Percentiles rank a stretch among this genome's conserved stretches.
phyloP scores from a whole-genome alignment of 305 asterid genomes.

The Solanum hybrid region DNA sequence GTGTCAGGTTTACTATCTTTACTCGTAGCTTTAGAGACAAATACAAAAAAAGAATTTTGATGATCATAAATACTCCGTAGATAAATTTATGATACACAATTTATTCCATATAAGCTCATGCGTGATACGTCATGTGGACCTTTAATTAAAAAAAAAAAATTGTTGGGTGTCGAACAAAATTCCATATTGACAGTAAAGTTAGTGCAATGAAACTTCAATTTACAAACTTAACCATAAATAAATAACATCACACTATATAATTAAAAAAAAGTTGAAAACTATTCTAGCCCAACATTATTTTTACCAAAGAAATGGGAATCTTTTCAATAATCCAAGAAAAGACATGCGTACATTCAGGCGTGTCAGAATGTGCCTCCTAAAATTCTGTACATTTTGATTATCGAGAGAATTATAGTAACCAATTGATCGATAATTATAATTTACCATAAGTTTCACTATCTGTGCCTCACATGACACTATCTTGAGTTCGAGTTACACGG shows the following conservation, averaged over 20 bases:
- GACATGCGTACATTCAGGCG: neutral
- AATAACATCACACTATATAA: neutral
- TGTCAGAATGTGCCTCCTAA: neutral
- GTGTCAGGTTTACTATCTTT: neutral
- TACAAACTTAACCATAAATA: neutral
- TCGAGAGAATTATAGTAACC: neutral
- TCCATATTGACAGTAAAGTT: neutral
- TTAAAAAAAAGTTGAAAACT: neutral
- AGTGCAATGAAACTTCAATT: neutral
- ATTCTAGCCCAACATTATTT: neutral
- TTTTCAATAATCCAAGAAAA: neutral
- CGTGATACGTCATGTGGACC: neutral
- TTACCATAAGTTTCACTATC: no score
- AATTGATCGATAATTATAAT: neutral
- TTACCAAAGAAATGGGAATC: neutral
- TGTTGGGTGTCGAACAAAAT: no score
- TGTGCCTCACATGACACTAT: neutral
- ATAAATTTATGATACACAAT: neutral
- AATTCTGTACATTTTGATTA: neutral
- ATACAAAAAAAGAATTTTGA: accelerated
- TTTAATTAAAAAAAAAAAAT: no score
- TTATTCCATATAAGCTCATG: neutral
- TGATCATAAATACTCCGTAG: neutral
- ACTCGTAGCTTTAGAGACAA: neutral
- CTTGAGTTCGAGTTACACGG: neutral